These are phyloP conservation scores for Solanum ossicruentum DNA, from an alignment of 257 asterid species.

Conservation along the genomic window DNA sequence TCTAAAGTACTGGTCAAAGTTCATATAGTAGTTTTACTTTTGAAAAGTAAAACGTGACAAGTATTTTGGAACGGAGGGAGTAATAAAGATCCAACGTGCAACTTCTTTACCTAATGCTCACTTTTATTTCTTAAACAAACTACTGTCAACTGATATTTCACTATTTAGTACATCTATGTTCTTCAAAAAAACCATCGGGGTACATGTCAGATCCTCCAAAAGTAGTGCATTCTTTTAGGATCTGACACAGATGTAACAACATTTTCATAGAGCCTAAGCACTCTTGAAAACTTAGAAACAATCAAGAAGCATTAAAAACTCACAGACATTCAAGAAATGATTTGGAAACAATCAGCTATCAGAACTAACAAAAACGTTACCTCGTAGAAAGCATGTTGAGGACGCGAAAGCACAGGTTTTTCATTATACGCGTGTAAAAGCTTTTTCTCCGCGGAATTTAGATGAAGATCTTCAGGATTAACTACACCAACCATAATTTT, in stretches of 20 bases:
- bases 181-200: background rate
- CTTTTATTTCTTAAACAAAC: background rate
- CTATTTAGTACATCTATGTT: background rate
- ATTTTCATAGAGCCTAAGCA: background rate
- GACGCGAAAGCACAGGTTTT: conserved; percentile 92
- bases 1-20: background rate
- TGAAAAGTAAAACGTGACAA: background rate
- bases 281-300: background rate
- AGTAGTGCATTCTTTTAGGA: background rate
- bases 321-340: background rate
- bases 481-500: conserved; percentile 66
- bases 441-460: conserved; percentile 72
- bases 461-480: conserved; percentile 66
- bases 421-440: conserved; percentile 74
- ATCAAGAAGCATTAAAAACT: background rate
- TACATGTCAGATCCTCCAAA: background rate
- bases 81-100: background rate
- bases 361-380: background rate
- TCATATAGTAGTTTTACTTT: background rate
- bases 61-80: background rate
- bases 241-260: background rate
- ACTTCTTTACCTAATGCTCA: background rate
- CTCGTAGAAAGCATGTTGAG: conserved; percentile 73
- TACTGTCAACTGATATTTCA: background rate
- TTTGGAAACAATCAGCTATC: background rate